Evolutionary conservation across 78 protist species (phyloP), one percentile per base, ranked within the genome.

Genomic region (Chrysochromulina parva): DNA sequence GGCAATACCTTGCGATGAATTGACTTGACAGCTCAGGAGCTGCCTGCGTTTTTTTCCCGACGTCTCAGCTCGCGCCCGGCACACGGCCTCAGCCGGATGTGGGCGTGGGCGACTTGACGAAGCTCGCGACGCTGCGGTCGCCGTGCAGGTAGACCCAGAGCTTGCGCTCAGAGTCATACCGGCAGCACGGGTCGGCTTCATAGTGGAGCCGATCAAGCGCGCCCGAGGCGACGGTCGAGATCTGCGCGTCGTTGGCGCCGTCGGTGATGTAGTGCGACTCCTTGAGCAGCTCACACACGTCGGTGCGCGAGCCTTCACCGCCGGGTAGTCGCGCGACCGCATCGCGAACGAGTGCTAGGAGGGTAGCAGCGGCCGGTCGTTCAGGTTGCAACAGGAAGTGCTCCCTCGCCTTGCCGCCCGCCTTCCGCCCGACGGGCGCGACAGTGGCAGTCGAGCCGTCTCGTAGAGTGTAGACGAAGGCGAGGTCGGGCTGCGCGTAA

Each of bases 171-270:
- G 71, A 22, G 10, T 65, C 71, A 14, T 65, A 65, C 10, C n/a
- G 10, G 71, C 10, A 10, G 71, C 71, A 65, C 19, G 71, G 71
- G n/a, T 65, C 71, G 10, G 10, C n/a, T 22, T 65, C 71, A 19
- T 65, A 22, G n/a, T 65, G 71, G 19, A 65, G 71, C 10, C 71
- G 71, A 14, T 65, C 71, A 3, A 65, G 71, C 47, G 71, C 71
- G 19, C 71, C 71, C 10, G n/a, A 19, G 19, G 71, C 71, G n/a
- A 65, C 71, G 26, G 11, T 28, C 6, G 78, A 69, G 78, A 69
- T 69, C 50, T 69, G 78, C 78, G 78, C 78, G 78, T 69, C 78
- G 50, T 69, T 69, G 24, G 28, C 78, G 28, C 78, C 78, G 50
- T 6, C 19, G 17, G 10, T 69, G 50, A 69, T 2, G 50, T 69